Percentiles rank a stretch among this genome's conserved stretches.
phyloP scores from a whole-genome alignment of 2,329 filamentous ascomycete species.

The Aureobasidium sp. region DNA sequence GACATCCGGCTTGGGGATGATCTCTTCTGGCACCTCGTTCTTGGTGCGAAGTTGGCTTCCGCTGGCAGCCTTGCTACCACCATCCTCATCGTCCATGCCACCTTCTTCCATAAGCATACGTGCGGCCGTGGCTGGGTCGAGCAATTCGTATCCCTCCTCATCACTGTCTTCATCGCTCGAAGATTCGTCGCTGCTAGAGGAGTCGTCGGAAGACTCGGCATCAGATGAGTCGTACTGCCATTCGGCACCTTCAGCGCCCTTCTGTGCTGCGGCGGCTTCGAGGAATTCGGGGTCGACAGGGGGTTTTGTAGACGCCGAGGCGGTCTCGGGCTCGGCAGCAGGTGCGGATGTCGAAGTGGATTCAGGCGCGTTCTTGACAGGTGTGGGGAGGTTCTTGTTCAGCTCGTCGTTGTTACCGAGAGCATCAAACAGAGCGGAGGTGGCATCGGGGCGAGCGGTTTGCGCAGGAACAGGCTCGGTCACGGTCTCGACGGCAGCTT shows the following conservation, averaged over 20 bases:
- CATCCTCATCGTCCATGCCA: constrained; percentile 70
- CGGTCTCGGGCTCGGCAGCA: background rate
- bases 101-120: constrained; percentile 79
- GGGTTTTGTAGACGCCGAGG: constrained; percentile 19
- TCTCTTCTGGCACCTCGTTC: constrained; percentile 59
- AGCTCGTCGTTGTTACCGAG: constrained; percentile 5
- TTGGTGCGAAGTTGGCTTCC: constrained; percentile 60
- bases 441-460: background rate
- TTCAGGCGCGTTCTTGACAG: background rate
- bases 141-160: constrained; percentile 59
- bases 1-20: constrained; percentile 60
- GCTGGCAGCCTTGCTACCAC: constrained; percentile 42
- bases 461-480: background rate
- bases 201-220: constrained; percentile 46
- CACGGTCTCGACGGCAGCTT: background rate
- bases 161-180: constrained; percentile 45
- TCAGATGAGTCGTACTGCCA: constrained; percentile 65
- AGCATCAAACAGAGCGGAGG: constrained; percentile 9
- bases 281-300: constrained; percentile 35
- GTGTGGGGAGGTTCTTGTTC: background rate
- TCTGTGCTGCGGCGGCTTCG: constrained; percentile 36
- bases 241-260: constrained; percentile 55
- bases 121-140: constrained; percentile 75
- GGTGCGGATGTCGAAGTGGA: background rate
- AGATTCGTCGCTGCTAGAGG: constrained; percentile 26